Evolutionary conservation across 352 stramenopile species (phyloP).

Genomic region (Pythium myriotylum): DNA sequence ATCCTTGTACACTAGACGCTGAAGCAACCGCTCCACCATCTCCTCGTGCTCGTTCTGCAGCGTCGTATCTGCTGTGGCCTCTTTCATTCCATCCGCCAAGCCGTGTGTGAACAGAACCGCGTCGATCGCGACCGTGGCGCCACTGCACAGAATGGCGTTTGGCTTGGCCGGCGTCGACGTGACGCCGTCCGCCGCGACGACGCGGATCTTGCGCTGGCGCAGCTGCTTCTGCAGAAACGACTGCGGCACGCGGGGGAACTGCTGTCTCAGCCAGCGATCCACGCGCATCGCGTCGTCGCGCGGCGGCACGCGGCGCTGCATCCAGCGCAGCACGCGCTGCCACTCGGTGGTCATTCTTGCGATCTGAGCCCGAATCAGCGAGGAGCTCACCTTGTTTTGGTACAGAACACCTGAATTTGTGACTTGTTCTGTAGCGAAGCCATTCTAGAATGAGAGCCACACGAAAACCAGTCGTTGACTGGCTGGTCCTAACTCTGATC

Average conservation of each 20-base stretch:
- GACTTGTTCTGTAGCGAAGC: conserved; percentile 5
- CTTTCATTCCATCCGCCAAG: too few relatives aligned
- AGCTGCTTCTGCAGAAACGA: conserved; percentile 67
- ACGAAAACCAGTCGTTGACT: conserved; percentile 17
- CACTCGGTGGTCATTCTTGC: conserved; percentile 26
- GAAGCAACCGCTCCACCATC: conserved; percentile 32
- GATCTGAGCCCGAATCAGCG: conserved; percentile 8
- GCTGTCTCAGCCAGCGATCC: conserved; percentile 61
- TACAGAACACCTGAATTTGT: too few relatives aligned
- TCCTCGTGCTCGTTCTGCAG: neutral
- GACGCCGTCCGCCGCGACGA: conserved; percentile 24
- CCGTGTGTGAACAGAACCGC: conserved; percentile 37
- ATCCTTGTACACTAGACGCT: conserved; percentile 51
- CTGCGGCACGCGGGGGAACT: conserved; percentile 56
- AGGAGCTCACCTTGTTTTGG: conserved; percentile 5
- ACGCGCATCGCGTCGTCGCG: conserved; percentile 62
- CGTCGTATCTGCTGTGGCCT: neutral
- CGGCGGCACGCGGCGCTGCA: conserved; percentile 45
- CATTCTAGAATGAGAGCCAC: conserved; percentile 14
- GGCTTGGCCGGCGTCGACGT: conserved; percentile 22
- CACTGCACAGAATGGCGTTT: conserved; percentile 41
- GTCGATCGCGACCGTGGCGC: conserved; percentile 55
- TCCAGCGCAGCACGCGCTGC: conserved; percentile 50
- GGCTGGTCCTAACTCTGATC: neutral
- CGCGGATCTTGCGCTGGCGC: conserved; percentile 68